Evolutionary conservation across 257 asterid species (phyloP), one percentile per base, ranked within the genome.

Genomic region (Ophiorrhiza pumila): DNA sequence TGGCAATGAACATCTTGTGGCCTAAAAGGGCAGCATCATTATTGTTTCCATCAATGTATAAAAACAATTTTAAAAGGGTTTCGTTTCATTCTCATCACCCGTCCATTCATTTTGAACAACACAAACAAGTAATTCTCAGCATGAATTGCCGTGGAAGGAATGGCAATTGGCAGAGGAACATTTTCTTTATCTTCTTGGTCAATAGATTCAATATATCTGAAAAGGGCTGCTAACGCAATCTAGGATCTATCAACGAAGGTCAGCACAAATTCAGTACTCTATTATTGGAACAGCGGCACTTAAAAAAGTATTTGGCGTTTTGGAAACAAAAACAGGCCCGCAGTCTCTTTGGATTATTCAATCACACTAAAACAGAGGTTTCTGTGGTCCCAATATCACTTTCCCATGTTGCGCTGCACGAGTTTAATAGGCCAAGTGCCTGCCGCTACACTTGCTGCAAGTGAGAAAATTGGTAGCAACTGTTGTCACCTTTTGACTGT

Each of bases 131-230:
- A 37, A 20, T 70, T 74, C 68, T 14, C 37, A 56, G 14, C 65
- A 27, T 65, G n/a, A n/a, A n/a, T n/a, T n/a, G 66, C 78, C 72
- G 69, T 62, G 62, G 45, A 37, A 46, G 78, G 68, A 67, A 74
- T 56, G 55, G 60, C 52, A 65, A 64, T 5, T 56, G 55, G 60
- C 52, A 65, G 52, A 2, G 20, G 15, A 69, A 69, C 17, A 22
- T 69, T 69, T 53, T 18, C 11, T 14, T 23, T 22, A 64, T 22
- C 18, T 6, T 27, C 68, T 5, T 0, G 68, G 73, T 50, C 63
- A 50, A 69, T 50, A 39, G n/a, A 7, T 11, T 35, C 50, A 4
- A 64, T 37, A 64, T 37, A 41, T 69, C 49, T 37, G 32, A 58
- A 53, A 58, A 55, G 37, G 32, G 18, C 43, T 35, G 46, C 41